Conservation (phyloP, 805 yeast genomes). For the Pichia thaimueangensis region DNA sequence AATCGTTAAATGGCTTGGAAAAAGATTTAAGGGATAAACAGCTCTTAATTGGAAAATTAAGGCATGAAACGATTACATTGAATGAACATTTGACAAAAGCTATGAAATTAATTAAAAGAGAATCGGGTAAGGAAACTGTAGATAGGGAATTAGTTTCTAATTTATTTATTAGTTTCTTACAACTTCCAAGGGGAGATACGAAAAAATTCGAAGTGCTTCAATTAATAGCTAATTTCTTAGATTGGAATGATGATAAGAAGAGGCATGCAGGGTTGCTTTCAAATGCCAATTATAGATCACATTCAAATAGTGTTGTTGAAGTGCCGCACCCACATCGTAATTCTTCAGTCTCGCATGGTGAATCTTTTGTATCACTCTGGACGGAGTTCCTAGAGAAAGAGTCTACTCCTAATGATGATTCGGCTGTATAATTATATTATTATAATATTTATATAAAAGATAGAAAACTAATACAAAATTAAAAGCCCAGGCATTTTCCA, state of each 20-base stretch:
- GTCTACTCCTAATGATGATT: conserved; percentile 33
- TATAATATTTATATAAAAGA: too few relatives aligned
- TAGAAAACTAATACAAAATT: too few relatives aligned
- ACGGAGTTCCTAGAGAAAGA: conserved; percentile 75
- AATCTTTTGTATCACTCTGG: conserved; percentile 64
- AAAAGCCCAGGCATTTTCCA: too few relatives aligned
- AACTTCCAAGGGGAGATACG: conserved; percentile 86
- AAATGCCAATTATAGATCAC: conserved; percentile 18
- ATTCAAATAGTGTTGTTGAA: conserved; percentile 29
- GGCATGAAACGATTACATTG: conserved; percentile 89
- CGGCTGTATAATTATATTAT: too few relatives aligned
- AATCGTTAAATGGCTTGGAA: conserved; percentile 35
- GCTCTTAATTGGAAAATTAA: conserved; percentile 76
- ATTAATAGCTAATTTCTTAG: conserved; percentile 72
- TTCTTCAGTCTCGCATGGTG: conserved; percentile 18
- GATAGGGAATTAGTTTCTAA: conserved; percentile 89
- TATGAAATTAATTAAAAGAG: conserved; percentile 71
- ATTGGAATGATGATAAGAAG: conserved; percentile 81
- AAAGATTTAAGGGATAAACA: conserved; percentile 62
- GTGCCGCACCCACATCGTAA: conserved; percentile 16
- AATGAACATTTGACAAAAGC: conserved; percentile 97
- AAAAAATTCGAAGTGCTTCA: conserved; percentile 90
- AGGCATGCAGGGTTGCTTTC: conserved; percentile 64
- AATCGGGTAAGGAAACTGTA: conserved; percentile 66
- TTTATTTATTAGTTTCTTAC: conserved; percentile 74